A percentile compares a stretch with the other conserved stretches of the same genome.
These are phyloP conservation scores for Aquilaria yunnanensis DNA, from an alignment of 345 rosid genomes.

Conservation along the genomic window DNA sequence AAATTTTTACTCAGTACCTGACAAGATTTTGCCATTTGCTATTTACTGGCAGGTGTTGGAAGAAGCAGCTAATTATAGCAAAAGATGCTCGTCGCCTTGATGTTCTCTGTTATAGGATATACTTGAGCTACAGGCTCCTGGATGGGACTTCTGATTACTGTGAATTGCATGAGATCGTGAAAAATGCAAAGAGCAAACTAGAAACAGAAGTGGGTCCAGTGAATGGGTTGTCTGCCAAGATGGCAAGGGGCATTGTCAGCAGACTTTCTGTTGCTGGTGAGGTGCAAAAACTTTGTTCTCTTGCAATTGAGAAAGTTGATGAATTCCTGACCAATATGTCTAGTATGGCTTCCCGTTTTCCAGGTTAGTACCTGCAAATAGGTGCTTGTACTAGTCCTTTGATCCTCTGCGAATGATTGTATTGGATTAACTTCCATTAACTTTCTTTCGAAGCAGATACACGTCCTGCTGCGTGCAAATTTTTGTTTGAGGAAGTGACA, in stretches of 20 bases:
- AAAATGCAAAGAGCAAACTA: slow-evolving; percentile 61
- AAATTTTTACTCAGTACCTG: too few relatives aligned
- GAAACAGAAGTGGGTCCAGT: slow-evolving; percentile 87
- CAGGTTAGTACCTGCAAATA: background rate
- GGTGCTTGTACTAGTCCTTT: background rate
- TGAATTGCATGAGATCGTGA: slow-evolving; percentile 62
- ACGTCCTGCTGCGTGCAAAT: slow-evolving; percentile 75
- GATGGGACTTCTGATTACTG: slow-evolving; percentile 65
- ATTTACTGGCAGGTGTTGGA: slow-evolving; percentile 61
- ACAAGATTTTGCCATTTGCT: background rate
- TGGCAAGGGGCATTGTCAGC: slow-evolving; percentile 86
- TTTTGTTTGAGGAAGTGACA: slow-evolving; percentile 76
- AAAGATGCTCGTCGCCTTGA: slow-evolving; percentile 92
- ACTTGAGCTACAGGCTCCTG: slow-evolving; percentile 71
- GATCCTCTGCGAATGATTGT: background rate
- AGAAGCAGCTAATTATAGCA: slow-evolving; percentile 75
- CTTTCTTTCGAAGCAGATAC: slow-evolving; percentile 37
- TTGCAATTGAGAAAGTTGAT: slow-evolving; percentile 66
- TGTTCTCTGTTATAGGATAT: slow-evolving; percentile 77
- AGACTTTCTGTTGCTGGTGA: slow-evolving; percentile 72
- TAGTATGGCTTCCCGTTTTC: too few relatives aligned
- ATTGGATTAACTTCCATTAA: background rate
- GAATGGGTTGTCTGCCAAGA: slow-evolving; percentile 56
- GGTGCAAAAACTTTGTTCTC: slow-evolving; percentile 68
- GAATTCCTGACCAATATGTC: slow-evolving; percentile 34